Evolutionary conservation across 140 eudicot genomes (phyloP).

Genomic region (Ambrosia hybrid): DNA sequence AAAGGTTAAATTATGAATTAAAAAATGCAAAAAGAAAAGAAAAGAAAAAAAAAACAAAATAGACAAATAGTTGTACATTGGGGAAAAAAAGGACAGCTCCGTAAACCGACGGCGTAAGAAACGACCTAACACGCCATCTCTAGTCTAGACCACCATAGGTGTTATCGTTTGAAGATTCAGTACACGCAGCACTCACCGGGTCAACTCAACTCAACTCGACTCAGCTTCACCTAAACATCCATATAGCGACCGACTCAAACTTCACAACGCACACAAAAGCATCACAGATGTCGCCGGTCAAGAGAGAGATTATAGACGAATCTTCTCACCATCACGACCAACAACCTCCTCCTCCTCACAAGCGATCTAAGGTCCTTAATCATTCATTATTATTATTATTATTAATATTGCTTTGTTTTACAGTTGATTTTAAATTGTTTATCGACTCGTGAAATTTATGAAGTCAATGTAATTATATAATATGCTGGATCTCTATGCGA

Average conservation of each 20-base stretch:
- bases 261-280: too few relatives aligned
- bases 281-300: constrained; percentile 44
- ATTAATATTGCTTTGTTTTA: neutral
- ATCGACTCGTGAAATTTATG: constrained; percentile 9
- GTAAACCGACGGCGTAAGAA: constrained; percentile 7
- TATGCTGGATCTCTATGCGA: constrained; percentile 15
- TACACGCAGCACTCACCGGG: constrained; percentile 23
- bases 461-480: neutral
- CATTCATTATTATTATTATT: neutral
- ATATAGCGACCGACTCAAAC: neutral
- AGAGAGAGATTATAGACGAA: constrained; percentile 52
- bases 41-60: too few relatives aligned
- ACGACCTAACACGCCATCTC: constrained; percentile 25
- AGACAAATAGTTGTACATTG: too few relatives aligned
- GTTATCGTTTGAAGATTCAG: constrained; percentile 10
- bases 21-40: too few relatives aligned
- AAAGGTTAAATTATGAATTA: too few relatives aligned
- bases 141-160: neutral
- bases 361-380: constrained; percentile 54
- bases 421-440: neutral
- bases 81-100: neutral
- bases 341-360: constrained; percentile 34
- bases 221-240: constrained; percentile 17
- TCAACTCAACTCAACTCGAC: constrained; percentile 44
- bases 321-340: constrained; percentile 29